These are phyloP conservation scores for Fraxinus baroniana DNA, from an alignment of 305 asterid genomes.

Conservation along the genomic window DNA sequence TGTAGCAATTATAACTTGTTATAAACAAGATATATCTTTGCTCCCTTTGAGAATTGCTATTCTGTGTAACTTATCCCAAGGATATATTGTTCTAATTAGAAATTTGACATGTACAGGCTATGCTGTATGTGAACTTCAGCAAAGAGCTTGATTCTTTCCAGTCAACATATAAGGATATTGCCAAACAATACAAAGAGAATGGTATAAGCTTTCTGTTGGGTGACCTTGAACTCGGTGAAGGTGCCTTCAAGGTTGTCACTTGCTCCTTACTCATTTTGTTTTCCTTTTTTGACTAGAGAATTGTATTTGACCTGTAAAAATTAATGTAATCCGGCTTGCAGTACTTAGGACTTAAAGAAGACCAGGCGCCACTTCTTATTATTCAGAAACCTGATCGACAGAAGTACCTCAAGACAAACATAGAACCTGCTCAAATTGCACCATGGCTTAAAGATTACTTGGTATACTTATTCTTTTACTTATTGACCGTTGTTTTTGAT, in stretches of 20 bases:
- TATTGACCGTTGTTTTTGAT: background rate
- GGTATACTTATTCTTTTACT: slow-evolving; percentile 38
- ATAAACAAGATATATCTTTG: background rate
- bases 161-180: slow-evolving; percentile 56
- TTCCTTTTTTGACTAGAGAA: background rate
- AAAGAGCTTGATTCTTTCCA: slow-evolving; percentile 52
- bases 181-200: slow-evolving; percentile 55
- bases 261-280: slow-evolving; percentile 11
- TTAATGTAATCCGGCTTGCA: slow-evolving; percentile 33
- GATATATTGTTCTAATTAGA: slow-evolving; percentile 6
- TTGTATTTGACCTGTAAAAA: slow-evolving; percentile 6
- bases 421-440: slow-evolving; percentile 55
- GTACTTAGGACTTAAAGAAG: slow-evolving; percentile 70
- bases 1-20: background rate
- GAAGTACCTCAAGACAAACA: slow-evolving; percentile 54
- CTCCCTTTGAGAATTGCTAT: background rate
- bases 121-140: slow-evolving; percentile 73
- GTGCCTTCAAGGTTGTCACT: slow-evolving; percentile 61
- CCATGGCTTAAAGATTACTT: slow-evolving; percentile 59
- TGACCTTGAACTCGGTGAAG: slow-evolving; percentile 30
- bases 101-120: slow-evolving; percentile 42
- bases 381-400: slow-evolving; percentile 44
- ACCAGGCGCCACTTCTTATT: slow-evolving; percentile 64
- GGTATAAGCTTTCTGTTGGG: slow-evolving; percentile 54
- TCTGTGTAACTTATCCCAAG: background rate